phyloP scores from a whole-genome alignment of 2,329 filamentous ascomycete genomes.

The Fusarium pseudograminearum region DNA sequence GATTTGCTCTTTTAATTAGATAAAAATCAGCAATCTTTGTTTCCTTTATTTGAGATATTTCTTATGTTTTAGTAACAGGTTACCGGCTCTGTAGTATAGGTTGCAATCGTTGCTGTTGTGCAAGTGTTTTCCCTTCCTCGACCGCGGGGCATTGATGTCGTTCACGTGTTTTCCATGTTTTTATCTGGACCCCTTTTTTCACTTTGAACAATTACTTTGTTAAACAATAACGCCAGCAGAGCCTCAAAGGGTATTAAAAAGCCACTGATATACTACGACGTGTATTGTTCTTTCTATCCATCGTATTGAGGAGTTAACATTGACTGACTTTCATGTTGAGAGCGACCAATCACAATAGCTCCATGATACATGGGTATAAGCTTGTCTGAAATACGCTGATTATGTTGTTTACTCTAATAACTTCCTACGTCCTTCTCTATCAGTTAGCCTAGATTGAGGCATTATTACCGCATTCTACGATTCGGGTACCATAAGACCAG shows the following conservation, averaged over 20 bases:
- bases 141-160: conserved; percentile 35
- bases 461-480: fast-evolving
- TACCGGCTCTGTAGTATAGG: background rate
- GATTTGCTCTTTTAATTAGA: background rate
- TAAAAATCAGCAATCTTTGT: background rate
- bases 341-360: background rate
- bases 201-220: conserved; percentile 11
- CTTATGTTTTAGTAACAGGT: background rate
- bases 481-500: fast-evolving
- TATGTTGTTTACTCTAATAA: background rate
- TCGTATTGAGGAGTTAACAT: background rate
- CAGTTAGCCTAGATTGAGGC: background rate
- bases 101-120: background rate
- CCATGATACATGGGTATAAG: no score
- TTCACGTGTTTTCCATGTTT: conserved; percentile 29
- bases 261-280: background rate
- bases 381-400: background rate
- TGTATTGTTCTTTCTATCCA: background rate
- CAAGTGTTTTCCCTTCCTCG: background rate
- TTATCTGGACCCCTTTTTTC: conserved; percentile 11
- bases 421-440: background rate
- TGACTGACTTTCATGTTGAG: background rate
- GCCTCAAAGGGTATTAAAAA: background rate
- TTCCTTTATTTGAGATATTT: background rate
- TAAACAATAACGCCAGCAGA: background rate